Percentiles rank a stretch among this genome's conserved stretches.
These are phyloP conservation scores for Xylaria cubensis DNA, from an alignment of 495 filamentous ascomycete species.

Conservation along the genomic window DNA sequence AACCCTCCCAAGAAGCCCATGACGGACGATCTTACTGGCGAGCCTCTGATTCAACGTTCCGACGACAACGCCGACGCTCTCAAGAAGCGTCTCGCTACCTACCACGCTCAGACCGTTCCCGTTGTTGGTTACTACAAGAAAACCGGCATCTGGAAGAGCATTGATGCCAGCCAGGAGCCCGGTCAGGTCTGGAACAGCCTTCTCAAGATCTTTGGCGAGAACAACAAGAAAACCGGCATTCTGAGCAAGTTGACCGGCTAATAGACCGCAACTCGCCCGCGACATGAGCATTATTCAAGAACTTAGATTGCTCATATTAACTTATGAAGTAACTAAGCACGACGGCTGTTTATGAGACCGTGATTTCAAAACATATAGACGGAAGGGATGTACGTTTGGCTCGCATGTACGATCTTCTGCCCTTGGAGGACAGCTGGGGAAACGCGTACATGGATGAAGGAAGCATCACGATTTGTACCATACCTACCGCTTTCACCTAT, in stretches of 20 bases:
- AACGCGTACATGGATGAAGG: constrained; percentile 11
- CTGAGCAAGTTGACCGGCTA: constrained; percentile 55
- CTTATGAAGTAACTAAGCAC: neutral
- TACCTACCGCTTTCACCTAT: constrained; percentile 21
- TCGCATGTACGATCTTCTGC: constrained; percentile 19
- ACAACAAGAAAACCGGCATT: constrained; percentile 52
- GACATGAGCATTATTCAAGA: neutral
- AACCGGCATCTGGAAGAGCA: constrained; percentile 93
- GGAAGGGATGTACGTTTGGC: constrained; percentile 22
- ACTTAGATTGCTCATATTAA: neutral
- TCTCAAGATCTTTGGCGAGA: constrained; percentile 81
- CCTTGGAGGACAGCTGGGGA: constrained; percentile 28
- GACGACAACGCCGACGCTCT: constrained; percentile 98
- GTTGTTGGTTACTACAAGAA: constrained; percentile 96
- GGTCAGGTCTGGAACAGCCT: constrained; percentile 94
- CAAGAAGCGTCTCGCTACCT: constrained; percentile 91
- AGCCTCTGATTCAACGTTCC: constrained; percentile 92
- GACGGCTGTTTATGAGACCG: neutral
- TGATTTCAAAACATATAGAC: constrained; percentile 9
- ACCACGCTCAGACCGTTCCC: constrained; percentile 91
- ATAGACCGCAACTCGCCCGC: constrained; percentile 26
- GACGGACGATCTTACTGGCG: constrained; percentile 96
- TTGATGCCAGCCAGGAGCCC: constrained; percentile 96
- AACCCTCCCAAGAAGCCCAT: constrained; percentile 94
- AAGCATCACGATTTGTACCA: constrained; percentile 40